Conservation (phyloP, 2,329 filamentous ascomycete genomes). For the Alternaria novae-zelandiae region DNA sequence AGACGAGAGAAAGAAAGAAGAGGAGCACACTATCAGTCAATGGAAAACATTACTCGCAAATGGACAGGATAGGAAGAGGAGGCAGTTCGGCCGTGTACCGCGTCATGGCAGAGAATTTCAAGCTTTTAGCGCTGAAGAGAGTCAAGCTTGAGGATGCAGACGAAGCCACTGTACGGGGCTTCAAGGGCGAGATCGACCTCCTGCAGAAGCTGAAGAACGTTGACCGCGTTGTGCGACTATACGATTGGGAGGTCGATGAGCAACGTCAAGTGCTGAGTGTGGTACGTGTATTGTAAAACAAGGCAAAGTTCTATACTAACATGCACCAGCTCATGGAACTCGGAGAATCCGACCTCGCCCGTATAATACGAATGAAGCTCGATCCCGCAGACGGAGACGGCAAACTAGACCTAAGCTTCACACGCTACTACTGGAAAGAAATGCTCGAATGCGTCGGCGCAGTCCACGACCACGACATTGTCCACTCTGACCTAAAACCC, state of each 20-base stretch:
- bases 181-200: conserved; percentile 94
- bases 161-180: conserved; percentile 80
- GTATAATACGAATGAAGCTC: conserved; percentile 76
- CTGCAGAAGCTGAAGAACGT: conserved; percentile 81
- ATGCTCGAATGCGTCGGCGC: conserved; percentile 96
- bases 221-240: conserved; percentile 87
- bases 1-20: conserved; percentile 73
- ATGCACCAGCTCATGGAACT: conserved; percentile 84
- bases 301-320: conserved; percentile 11
- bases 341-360: conserved; percentile 91
- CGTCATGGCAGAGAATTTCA: conserved; percentile 96
- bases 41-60: conserved; percentile 84
- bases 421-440: conserved; percentile 98
- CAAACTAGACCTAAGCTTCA: conserved; percentile 85
- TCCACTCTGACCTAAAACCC: conserved; percentile 96
- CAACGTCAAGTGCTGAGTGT: conserved; percentile 88
- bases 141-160: conserved; percentile 92
- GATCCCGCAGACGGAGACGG: conserved; percentile 52
- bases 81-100: conserved; percentile 95
- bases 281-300: conserved; percentile 58
- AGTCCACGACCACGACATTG: conserved; percentile 88
- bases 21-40: conserved; percentile 87
- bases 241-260: conserved; percentile 92
- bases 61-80: conserved; percentile 89
- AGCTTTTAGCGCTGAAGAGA: conserved; percentile 91